A percentile compares a stretch with the other conserved stretches of the same genome.
phyloP scores from a whole-genome alignment of 1,139 yeast genomes.

The Yamadazyma diospyri region DNA sequence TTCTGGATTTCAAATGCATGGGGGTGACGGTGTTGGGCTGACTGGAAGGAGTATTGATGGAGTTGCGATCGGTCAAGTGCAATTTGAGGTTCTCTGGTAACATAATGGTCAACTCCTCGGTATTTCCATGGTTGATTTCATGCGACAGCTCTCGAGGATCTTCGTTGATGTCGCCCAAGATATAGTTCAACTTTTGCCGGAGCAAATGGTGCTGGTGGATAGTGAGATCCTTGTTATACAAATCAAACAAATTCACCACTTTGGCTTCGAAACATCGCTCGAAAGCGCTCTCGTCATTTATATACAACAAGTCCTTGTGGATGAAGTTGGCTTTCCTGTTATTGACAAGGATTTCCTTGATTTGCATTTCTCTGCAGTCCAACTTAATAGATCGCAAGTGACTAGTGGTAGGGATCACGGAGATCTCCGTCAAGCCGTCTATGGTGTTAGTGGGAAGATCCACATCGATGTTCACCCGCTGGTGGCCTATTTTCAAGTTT shows the following conservation, averaged over 20 bases:
- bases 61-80: conserved; percentile 52
- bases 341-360: conserved; percentile 64
- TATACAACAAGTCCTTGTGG: conserved; percentile 36
- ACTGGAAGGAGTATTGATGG: conserved; percentile 43
- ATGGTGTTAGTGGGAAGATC: conserved; percentile 53
- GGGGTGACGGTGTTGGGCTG: conserved; percentile 35
- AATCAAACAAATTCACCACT: conserved; percentile 36
- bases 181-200: conserved; percentile 57
- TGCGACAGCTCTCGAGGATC: conserved; percentile 24
- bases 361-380: conserved; percentile 77
- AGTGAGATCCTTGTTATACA: conserved; percentile 40
- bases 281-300: conserved; percentile 32
- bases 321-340: conserved; percentile 31
- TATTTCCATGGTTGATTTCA: conserved; percentile 36
- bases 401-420: conserved; percentile 68
- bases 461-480: conserved; percentile 63
- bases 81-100: conserved; percentile 72
- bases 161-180: conserved; percentile 51
- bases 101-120: conserved; percentile 67
- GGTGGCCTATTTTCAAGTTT: conserved; percentile 60
- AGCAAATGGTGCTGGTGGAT: conserved; percentile 63
- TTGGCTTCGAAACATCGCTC: conserved; percentile 14
- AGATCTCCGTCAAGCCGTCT: conserved; percentile 79
- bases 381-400: conserved; percentile 56
- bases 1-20: conserved; percentile 32